Evolutionary conservation across 306 rosid genomes (phyloP), one percentile per base, ranked within the genome.

Genomic region (Quercus berberidifolia): DNA sequence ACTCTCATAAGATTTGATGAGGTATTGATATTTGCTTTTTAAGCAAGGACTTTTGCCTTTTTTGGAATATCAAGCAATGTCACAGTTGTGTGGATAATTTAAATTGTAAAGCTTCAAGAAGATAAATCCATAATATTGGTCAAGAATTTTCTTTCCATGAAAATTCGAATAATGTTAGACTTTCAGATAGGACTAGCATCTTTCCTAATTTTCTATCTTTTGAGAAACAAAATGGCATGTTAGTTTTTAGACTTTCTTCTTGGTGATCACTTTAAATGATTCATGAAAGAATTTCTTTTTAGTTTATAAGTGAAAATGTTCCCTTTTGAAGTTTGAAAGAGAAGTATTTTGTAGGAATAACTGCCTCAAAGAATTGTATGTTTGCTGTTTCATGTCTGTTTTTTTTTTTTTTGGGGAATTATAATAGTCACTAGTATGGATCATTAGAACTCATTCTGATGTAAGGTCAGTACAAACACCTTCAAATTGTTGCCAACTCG

Each of bases 1-100:
- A 95, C 99, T 74, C 88, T 95, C 43, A 92, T 93, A 82, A 85
- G 99, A 91, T 95, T 95, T 81, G 99, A 95, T 43, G 97, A 95
- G 99, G 99, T 95, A 87, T 69, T 51, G 14, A 33, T 74, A n/a
- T 68, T 52, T 60, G 20, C 46, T 35, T 33, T 35, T 51, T 54
- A 64, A 55, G 23, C 69, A 3, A 38, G n/a, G 64, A 59, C n/a
- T 67, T 55, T 41, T n/a, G 33, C 43, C 77, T 74, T 55, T 55
- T 55, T 73, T 54, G 3, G 35, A 46, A 46, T 41, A 64, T 60
- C 69, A 72, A 43, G 35, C 74, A 46, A 75, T 79, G n/a, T 73
- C 56, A 8, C 60, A 43, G 81, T 26, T 54, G 57, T 71, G 59
- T 33, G 20, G 69, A 56, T 71, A 11, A 54, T 41, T 0, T 18